These are phyloP conservation scores for Pseudomassariella vexata DNA, from an alignment of 2,329 filamentous ascomycete species.

Conservation along the genomic window DNA sequence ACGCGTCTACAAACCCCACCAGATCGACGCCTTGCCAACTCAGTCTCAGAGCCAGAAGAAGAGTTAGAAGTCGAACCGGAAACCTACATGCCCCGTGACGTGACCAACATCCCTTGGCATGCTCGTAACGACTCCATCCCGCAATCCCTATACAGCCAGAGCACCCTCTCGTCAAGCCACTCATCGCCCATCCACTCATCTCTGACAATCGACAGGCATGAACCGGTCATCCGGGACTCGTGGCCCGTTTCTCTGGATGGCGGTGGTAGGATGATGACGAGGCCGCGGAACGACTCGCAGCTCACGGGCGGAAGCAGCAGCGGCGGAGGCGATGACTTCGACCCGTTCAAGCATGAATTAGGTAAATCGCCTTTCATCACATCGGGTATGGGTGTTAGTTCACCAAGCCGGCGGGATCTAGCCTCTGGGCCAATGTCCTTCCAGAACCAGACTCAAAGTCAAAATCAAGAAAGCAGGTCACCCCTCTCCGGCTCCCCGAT, in stretches of 20 bases:
- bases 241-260: conserved; percentile 18
- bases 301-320: conserved; percentile 11
- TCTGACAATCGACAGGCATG: conserved; percentile 19
- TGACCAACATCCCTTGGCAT: conserved; percentile 26
- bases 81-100: conserved; percentile 19
- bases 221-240: conserved; percentile 26
- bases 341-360: conserved; percentile 17
- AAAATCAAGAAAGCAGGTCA: too few species aligned
- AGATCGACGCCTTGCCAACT: too few species aligned
- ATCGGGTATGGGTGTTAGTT: too few species aligned
- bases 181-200: conserved; percentile 23
- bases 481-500: conserved; percentile 18
- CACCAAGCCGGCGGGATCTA: too few species aligned
- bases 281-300: conserved; percentile 16
- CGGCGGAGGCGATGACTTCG: conserved; percentile 14
- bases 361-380: conserved; percentile 7
- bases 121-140: conserved; percentile 24
- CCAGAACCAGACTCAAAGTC: too few species aligned
- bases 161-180: conserved; percentile 26
- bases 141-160: conserved; percentile 27
- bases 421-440: too few species aligned
- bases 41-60: neutral
- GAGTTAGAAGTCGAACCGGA: conserved; percentile 12
- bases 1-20: neutral
- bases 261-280: conserved; percentile 8